phyloP scores from a whole-genome alignment of 2,329 filamentous ascomycete genomes.

The Aspergillus uvarum region DNA sequence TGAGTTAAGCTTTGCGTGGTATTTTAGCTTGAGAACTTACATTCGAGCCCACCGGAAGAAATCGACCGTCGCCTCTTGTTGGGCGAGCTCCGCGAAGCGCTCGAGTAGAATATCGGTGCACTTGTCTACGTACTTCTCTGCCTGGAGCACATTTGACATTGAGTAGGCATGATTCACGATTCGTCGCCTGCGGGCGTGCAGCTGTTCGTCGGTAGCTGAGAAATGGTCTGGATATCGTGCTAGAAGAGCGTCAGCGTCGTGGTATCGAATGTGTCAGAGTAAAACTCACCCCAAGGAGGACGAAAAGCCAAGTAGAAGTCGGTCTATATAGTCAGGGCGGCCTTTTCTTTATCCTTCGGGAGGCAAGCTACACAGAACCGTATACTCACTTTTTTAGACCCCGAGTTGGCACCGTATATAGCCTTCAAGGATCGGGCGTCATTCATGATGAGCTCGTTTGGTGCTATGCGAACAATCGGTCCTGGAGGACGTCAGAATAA shows the following conservation, averaged over 20 bases:
- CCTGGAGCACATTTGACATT: conserved; percentile 28
- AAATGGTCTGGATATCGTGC: conserved; percentile 27
- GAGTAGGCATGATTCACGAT: conserved; percentile 27
- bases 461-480: conserved; percentile 23
- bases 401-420: conserved; percentile 22
- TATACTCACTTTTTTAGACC: conserved; percentile 15
- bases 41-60: conserved; percentile 28
- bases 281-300: conserved; percentile 16
- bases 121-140: conserved; percentile 27
- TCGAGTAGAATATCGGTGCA: conserved; percentile 23
- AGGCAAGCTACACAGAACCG: rapidly evolving
- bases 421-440: conserved; percentile 25
- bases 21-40: conserved; percentile 9
- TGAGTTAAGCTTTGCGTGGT: not conserved
- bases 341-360: rapidly evolving
- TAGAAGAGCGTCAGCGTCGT: not conserved
- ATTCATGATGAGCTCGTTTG: conserved; percentile 25
- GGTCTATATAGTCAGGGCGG: conserved; percentile 20
- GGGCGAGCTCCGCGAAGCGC: conserved; percentile 18
- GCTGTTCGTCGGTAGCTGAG: conserved; percentile 22
- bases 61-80: conserved; percentile 19
- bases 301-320: conserved; percentile 29
- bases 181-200: conserved; percentile 26
- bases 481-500: conserved; percentile 4
- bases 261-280: not conserved